These are phyloP conservation scores for Neurospora discreta DNA, from an alignment of 495 filamentous ascomycete species.

Conservation along the genomic window DNA sequence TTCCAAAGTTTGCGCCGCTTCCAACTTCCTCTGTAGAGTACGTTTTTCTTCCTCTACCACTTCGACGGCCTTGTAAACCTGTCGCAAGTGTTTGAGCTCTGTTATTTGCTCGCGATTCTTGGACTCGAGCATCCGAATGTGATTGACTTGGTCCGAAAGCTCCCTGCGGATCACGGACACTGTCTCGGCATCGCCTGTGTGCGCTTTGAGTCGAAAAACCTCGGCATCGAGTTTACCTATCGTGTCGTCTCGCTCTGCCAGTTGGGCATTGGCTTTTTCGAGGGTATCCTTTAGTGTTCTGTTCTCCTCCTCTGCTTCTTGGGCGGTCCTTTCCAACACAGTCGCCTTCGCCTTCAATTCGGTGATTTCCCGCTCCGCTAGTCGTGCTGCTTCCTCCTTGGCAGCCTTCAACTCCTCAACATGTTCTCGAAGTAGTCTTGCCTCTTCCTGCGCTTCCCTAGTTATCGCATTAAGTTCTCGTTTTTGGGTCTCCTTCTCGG, in stretches of 20 bases:
- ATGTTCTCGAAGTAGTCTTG: constrained; percentile 61
- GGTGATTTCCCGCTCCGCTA: constrained; percentile 53
- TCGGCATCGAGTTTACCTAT: constrained; percentile 69
- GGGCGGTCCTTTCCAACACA: constrained; percentile 52
- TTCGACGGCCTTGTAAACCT: constrained; percentile 72
- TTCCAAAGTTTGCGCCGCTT: constrained; percentile 62
- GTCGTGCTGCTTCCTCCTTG: constrained; percentile 57
- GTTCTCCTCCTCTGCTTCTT: constrained; percentile 62
- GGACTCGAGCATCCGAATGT: constrained; percentile 75
- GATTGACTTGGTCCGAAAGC: constrained; percentile 72
- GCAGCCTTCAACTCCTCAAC: constrained; percentile 62
- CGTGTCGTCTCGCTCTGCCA: constrained; percentile 57
- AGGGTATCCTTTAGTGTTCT: constrained; percentile 50
- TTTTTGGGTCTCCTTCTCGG: constrained; percentile 45
- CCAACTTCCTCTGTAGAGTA: constrained; percentile 63
- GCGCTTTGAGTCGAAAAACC: constrained; percentile 67
- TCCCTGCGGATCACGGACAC: constrained; percentile 74
- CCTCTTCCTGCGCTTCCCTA: constrained; percentile 61
- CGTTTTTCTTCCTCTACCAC: constrained; percentile 96
- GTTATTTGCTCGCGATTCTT: constrained; percentile 67
- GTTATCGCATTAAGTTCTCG: constrained; percentile 59
- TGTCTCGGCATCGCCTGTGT: constrained; percentile 75
- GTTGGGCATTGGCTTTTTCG: constrained; percentile 52
- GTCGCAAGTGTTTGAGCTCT: constrained; percentile 71
- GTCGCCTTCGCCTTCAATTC: constrained; percentile 63